Evolutionary conservation across 352 stramenopile genomes (phyloP).

Genomic region (Lagenidium giganteum): DNA sequence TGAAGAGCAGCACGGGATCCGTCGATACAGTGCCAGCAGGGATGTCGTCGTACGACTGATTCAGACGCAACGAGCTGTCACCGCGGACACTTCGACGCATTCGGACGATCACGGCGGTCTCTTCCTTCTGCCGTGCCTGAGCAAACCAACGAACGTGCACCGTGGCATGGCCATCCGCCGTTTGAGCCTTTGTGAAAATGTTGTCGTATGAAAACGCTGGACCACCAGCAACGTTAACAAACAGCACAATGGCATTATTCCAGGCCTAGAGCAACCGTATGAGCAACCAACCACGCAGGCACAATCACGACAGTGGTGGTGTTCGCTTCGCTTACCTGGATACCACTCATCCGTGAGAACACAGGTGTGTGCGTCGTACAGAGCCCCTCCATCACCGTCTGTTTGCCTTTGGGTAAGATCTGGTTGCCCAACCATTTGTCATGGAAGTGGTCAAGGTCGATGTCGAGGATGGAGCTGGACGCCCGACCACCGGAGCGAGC

Average conservation of each 20-base stretch:
- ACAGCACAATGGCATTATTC: slow-evolving; percentile 48
- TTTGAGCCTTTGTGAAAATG: slow-evolving; percentile 29
- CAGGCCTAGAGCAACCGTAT: slow-evolving; percentile 15
- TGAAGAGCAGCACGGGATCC: slow-evolving; percentile 42
- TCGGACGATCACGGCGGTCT: slow-evolving; percentile 24
- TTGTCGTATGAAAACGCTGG: slow-evolving; percentile 38
- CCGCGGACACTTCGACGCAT: slow-evolving; percentile 24
- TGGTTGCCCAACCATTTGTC: slow-evolving; percentile 38
- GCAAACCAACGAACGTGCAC: slow-evolving; percentile 66
- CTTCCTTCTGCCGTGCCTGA: slow-evolving; percentile 21
- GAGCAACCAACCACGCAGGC: neutral
- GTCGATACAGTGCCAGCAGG: neutral
- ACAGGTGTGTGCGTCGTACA: slow-evolving; percentile 18
- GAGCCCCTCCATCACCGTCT: slow-evolving; percentile 40
- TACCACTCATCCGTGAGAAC: slow-evolving; percentile 42
- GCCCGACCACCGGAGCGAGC: slow-evolving; percentile 1
- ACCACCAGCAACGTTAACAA: slow-evolving; percentile 42
- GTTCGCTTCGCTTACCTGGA: no score
- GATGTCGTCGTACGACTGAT: slow-evolving; percentile 20
- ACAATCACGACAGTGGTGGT: neutral
- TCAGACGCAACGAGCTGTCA: slow-evolving; percentile 21
- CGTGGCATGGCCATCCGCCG: neutral
- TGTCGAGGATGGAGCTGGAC: slow-evolving; percentile 21
- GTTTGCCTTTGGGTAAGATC: slow-evolving; percentile 44
- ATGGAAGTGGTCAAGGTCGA: slow-evolving; percentile 42